Percentiles rank a stretch among this genome's conserved stretches.
phyloP scores from a whole-genome alignment of 495 filamentous ascomycete species.

The Daldinia caldariorum region DNA sequence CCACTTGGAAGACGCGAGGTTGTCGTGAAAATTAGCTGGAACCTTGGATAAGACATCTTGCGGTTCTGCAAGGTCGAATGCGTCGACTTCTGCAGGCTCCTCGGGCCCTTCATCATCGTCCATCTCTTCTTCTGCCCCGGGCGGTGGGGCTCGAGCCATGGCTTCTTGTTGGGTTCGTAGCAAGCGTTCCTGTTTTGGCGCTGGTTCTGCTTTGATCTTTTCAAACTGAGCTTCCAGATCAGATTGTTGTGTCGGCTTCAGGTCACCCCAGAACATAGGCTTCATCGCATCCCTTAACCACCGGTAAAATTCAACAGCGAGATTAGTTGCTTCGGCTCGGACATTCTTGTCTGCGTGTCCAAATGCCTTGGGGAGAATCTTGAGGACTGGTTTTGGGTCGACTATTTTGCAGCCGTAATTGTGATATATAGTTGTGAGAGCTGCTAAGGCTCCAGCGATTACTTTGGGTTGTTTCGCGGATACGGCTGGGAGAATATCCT shows the following conservation, averaged over 20 bases:
- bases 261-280: constrained; percentile 93
- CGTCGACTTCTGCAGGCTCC: constrained; percentile 77
- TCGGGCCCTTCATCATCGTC: constrained; percentile 71
- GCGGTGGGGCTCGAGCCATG: constrained; percentile 70
- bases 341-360: constrained; percentile 99
- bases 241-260: constrained; percentile 94
- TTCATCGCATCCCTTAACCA: constrained; percentile 99
- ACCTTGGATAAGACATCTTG: constrained; percentile 89
- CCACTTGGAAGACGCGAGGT: constrained; percentile 91
- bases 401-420: constrained; percentile 96
- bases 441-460: constrained; percentile 82
- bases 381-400: constrained; percentile 95
- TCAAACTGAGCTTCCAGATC: constrained; percentile 96
- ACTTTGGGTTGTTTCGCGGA: constrained; percentile 95
- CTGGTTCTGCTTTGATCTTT: constrained; percentile 83
- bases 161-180: constrained; percentile 89
- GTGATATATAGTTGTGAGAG: constrained; percentile 84
- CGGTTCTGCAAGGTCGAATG: constrained; percentile 88
- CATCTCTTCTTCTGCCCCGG: constrained; percentile 64
- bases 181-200: constrained; percentile 91
- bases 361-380: constrained; percentile 88
- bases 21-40: constrained; percentile 81
- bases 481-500: constrained; percentile 86
- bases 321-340: constrained; percentile 88
- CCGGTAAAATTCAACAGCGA: constrained; percentile 94